Conservation (phyloP, 1,284 basidiomycete genomes). For the Coniophora puteana region DNA sequence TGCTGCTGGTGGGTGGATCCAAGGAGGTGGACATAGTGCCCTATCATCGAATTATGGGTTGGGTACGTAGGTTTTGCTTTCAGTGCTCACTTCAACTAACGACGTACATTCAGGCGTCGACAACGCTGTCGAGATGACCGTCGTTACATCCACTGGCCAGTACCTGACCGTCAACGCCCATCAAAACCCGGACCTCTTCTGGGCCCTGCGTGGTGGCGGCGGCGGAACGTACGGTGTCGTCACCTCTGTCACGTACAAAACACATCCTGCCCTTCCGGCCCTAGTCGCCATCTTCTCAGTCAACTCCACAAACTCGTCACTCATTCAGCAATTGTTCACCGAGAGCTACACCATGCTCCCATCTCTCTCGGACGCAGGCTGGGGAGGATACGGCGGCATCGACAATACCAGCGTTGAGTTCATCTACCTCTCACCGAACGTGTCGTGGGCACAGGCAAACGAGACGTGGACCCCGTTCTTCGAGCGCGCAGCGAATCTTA, state of each 20-base stretch:
- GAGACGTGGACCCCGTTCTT: slow-evolving; percentile 28
- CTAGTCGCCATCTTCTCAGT: slow-evolving; percentile 18
- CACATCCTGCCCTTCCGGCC: slow-evolving; percentile 29
- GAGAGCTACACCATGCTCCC: slow-evolving; percentile 28
- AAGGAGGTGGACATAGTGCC: too few species aligned
- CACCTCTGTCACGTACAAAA: slow-evolving; percentile 35
- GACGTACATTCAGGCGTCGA: slow-evolving; percentile 35
- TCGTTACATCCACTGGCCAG: slow-evolving; percentile 19
- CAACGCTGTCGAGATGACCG: slow-evolving; percentile 35
- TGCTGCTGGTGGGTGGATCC: too few species aligned
- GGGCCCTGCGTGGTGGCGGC: slow-evolving; percentile 21
- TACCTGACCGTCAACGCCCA: slow-evolving; percentile 15
- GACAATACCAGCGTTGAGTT: slow-evolving; percentile 9
- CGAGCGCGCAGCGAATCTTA: slow-evolving; percentile 19
- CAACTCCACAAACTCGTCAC: slow-evolving; percentile 15
- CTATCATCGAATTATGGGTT: too few species aligned
- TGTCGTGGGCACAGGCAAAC: slow-evolving; percentile 25
- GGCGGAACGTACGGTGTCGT: slow-evolving; percentile 23
- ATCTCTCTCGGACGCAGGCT: slow-evolving; percentile 24
- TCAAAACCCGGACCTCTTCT: slow-evolving; percentile 21
- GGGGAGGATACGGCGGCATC: slow-evolving; percentile 10
- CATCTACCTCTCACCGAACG: slow-evolving; percentile 28
- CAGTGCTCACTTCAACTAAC: background rate
- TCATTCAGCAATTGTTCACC: slow-evolving; percentile 12
- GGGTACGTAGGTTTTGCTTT: too few species aligned